Evolutionary conservation across 2,329 filamentous ascomycete genomes (phyloP).

Genomic region (Cladorrhinum sp.): DNA sequence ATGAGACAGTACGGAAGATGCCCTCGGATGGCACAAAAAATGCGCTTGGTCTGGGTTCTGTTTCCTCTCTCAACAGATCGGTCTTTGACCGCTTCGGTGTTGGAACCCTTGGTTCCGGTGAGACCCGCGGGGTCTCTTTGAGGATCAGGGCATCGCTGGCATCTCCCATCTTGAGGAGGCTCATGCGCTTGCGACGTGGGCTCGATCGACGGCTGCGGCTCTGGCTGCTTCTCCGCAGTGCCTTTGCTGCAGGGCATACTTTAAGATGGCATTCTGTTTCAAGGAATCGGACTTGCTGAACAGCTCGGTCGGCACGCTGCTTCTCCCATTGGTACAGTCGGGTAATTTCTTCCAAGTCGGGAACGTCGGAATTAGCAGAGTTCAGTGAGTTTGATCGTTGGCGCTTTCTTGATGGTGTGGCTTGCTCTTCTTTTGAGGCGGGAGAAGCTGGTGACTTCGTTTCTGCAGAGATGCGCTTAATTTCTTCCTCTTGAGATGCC

Average conservation of each 20-base stretch:
- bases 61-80: constrained; percentile 28
- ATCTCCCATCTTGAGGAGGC: constrained; percentile 38
- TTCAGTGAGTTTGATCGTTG: constrained; percentile 45
- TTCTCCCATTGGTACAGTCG: constrained; percentile 54
- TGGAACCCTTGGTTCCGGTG: constrained; percentile 32
- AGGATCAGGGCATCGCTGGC: constrained; percentile 44
- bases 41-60: constrained; percentile 46
- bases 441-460: constrained; percentile 60
- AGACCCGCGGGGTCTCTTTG: constrained; percentile 33
- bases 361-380: constrained; percentile 54
- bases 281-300: constrained; percentile 73
- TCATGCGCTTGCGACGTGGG: constrained; percentile 37
- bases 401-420: constrained; percentile 58
- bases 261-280: constrained; percentile 70
- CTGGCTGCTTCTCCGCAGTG: constrained; percentile 31
- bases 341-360: constrained; percentile 57
- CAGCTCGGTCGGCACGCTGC: constrained; percentile 64
- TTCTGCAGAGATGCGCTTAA: constrained; percentile 69
- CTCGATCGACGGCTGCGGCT: constrained; percentile 26
- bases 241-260: constrained; percentile 60
- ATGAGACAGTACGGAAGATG: constrained; percentile 56
- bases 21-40: constrained; percentile 62
- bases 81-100: constrained; percentile 39
- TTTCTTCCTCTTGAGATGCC: constrained; percentile 66
- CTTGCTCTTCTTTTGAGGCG: constrained; percentile 57